Conservation (phyloP, 176 grass and related monocot genomes). For the Phoenix dactylifera region DNA sequence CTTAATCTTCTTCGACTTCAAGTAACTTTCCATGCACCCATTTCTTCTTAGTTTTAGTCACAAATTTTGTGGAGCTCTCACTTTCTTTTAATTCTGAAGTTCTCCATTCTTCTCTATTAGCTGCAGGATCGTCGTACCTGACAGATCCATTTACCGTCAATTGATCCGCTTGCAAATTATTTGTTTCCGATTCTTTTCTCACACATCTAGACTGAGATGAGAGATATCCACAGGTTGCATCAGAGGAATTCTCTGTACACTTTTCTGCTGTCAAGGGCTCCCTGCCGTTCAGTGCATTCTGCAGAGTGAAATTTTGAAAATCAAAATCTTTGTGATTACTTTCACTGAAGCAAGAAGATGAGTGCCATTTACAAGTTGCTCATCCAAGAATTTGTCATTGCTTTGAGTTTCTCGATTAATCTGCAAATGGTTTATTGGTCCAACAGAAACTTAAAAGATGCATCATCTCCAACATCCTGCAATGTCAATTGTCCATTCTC, state of each 20-base stretch:
- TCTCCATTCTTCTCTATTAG: background rate
- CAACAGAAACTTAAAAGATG: constrained; percentile 13
- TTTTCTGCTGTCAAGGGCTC: constrained; percentile 22
- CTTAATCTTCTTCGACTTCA: constrained; percentile 22
- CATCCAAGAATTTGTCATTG: constrained; percentile 15
- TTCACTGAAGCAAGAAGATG: constrained; percentile 9
- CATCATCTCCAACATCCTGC: constrained; percentile 23
- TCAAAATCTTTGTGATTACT: constrained; percentile 20
- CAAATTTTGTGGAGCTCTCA: constrained; percentile 2
- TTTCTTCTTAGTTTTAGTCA: constrained; percentile 32
- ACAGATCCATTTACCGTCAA: constrained; percentile 14
- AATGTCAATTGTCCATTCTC: constrained; percentile 8
- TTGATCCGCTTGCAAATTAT: constrained; percentile 8
- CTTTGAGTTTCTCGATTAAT: constrained; percentile 4
- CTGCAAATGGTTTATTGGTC: constrained; percentile 13
- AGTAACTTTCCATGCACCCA: constrained; percentile 59
- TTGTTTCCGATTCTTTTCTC: constrained; percentile 27
- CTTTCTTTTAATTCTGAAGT: constrained; percentile 16
- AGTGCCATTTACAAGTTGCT: constrained; percentile 42
- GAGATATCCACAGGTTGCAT: constrained; percentile 32
- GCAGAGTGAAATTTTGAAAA: constrained; percentile 23
- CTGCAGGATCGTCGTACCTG: background rate
- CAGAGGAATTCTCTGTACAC: constrained; percentile 29
- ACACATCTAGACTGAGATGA: constrained; percentile 19
- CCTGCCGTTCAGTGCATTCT: constrained; percentile 8